Conservation (phyloP, 176 grass and related monocot genomes). For the Avena atlantica region DNA sequence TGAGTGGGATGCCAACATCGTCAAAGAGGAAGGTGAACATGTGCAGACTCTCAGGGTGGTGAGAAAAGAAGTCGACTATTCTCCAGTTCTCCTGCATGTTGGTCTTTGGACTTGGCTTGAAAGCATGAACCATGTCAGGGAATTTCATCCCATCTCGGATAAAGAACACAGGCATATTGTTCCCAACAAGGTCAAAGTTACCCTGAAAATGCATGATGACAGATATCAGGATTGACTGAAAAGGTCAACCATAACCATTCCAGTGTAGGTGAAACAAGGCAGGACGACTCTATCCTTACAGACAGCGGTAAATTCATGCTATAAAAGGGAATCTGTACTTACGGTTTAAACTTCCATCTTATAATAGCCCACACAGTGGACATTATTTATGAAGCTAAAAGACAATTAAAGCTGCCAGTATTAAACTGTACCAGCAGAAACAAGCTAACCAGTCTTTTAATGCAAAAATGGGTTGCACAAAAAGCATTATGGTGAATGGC, state of each 20-base stretch:
- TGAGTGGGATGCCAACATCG: slow-evolving; percentile 81
- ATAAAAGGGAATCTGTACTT: not conserved
- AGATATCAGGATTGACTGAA: slow-evolving; percentile 20
- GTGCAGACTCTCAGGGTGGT: slow-evolving; percentile 90
- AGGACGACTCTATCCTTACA: not conserved
- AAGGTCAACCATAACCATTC: not conserved
- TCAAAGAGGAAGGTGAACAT: slow-evolving; percentile 96
- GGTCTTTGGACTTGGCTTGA: slow-evolving; percentile 91
- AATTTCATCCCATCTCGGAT: slow-evolving; percentile 96
- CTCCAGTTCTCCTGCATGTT: slow-evolving; percentile 93
- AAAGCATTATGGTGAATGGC: not conserved
- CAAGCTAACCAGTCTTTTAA: not conserved
- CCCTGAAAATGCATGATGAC: slow-evolving; percentile 57
- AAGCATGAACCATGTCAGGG: slow-evolving; percentile 94
- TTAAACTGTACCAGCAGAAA: not conserved
- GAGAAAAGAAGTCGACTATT: slow-evolving; percentile 89
- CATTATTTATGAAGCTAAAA: not conserved
- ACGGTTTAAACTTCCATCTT: not conserved
- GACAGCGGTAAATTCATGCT: not conserved
- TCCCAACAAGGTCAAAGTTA: slow-evolving; percentile 92
- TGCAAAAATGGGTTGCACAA: not conserved
- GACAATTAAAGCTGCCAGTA: not conserved
- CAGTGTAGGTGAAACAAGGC: not conserved
- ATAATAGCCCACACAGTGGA: not conserved
- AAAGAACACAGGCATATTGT: slow-evolving; percentile 97